Evolutionary conservation across 305 asterid species (phyloP).

Genomic region (Solanum chacoense): DNA sequence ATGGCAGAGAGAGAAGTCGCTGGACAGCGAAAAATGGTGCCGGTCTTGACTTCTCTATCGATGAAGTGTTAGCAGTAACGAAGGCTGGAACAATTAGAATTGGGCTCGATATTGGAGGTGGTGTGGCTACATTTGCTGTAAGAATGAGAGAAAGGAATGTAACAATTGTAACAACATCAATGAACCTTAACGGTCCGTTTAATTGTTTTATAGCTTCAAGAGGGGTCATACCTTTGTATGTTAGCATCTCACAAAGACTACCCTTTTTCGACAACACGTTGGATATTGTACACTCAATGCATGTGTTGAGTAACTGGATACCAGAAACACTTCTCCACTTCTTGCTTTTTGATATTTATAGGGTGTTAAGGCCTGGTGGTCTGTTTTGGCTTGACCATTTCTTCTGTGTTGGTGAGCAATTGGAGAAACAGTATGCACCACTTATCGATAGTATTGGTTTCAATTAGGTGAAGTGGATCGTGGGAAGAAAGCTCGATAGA

Average conservation of each 20-base stretch:
- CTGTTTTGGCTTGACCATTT: conserved; percentile 66
- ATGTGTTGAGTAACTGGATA: conserved; percentile 56
- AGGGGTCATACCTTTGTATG: conserved; percentile 55
- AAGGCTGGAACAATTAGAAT: conserved; percentile 39
- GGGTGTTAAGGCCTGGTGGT: conserved; percentile 68
- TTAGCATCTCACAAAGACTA: conserved; percentile 59
- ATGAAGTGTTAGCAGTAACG: conserved; percentile 37
- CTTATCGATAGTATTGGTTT: conserved; percentile 56
- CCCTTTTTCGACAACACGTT: conserved; percentile 60
- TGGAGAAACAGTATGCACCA: conserved; percentile 40
- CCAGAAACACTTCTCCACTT: conserved; percentile 42
- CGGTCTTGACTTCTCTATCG: conserved; percentile 29
- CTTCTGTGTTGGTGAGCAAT: conserved; percentile 45
- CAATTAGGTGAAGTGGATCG: conserved; percentile 35
- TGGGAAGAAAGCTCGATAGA: conserved; percentile 43
- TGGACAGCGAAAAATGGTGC: conserved; percentile 13
- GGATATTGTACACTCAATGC: conserved; percentile 59
- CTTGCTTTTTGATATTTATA: conserved; percentile 45
- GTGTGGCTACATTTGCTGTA: conserved; percentile 61
- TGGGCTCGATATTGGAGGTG: conserved; percentile 77
- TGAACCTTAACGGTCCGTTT: conserved; percentile 61
- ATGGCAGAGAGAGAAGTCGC: conserved; percentile 33
- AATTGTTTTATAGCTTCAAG: conserved; percentile 56
- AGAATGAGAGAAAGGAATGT: conserved; percentile 53
- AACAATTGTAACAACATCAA: conserved; percentile 46